Evolutionary conservation across 768 basidiomycete genomes (phyloP).

Genomic region (Boletus pseudo-olivaceus): DNA sequence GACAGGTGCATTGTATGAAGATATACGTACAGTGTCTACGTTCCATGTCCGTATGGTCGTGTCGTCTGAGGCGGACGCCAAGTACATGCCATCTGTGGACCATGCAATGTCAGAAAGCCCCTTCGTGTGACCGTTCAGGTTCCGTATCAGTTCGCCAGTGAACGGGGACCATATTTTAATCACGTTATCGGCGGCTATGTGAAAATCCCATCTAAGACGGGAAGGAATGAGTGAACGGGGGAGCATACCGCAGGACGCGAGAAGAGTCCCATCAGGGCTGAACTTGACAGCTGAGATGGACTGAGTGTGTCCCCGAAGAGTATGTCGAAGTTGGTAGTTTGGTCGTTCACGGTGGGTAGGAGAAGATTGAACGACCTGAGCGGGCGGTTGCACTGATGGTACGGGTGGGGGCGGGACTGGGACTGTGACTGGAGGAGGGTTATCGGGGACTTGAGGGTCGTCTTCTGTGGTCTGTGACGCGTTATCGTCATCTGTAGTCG

Average conservation of each 20-base stretch:
- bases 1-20: neutral
- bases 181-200: constrained; percentile 70
- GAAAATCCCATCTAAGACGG: neutral
- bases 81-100: constrained; percentile 76
- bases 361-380: constrained; percentile 33
- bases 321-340: constrained; percentile 67
- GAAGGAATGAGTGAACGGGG: neutral
- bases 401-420: constrained; percentile 35
- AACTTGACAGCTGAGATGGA: constrained; percentile 90
- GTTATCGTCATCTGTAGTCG: constrained; percentile 55
- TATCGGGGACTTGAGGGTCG: constrained; percentile 72
- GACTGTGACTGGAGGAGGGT: constrained; percentile 41
- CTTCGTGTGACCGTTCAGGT: constrained; percentile 69
- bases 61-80: constrained; percentile 94
- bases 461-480: constrained; percentile 85
- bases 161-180: constrained; percentile 84
- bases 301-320: constrained; percentile 71
- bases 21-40: constrained; percentile 63
- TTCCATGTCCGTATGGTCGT: constrained; percentile 87
- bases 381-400: constrained; percentile 29
- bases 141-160: constrained; percentile 72
- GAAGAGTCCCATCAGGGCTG: constrained; percentile 78
- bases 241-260: constrained; percentile 83
- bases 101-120: constrained; percentile 90
- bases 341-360: constrained; percentile 43